Percentiles rank a stretch among this genome's conserved stretches.
Evolutionary conservation across 805 yeast genomes (phyloP).

Genomic region (Wickerhamiella bombiphila): DNA sequence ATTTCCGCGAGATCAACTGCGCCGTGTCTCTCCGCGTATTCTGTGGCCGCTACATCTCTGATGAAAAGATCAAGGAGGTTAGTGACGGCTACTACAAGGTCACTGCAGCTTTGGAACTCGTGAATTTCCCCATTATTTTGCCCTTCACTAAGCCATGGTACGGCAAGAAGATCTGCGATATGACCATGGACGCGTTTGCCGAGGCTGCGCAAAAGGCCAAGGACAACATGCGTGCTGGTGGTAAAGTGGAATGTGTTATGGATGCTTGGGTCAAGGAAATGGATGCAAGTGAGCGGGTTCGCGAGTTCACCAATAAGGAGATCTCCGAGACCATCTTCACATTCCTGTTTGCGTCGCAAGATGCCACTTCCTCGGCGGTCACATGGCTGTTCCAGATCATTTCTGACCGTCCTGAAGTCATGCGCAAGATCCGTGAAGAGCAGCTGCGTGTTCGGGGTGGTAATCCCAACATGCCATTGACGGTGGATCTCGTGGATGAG

Average conservation of each 20-base stretch:
- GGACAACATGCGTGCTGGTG: constrained; percentile 60
- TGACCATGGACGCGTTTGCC: constrained; percentile 85
- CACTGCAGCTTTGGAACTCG: constrained; percentile 93
- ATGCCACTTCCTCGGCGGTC: constrained; percentile 91
- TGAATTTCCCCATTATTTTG: constrained; percentile 90
- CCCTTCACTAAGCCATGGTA: constrained; percentile 98
- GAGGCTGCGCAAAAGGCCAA: constrained; percentile 81
- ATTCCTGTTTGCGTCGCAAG: constrained; percentile 93
- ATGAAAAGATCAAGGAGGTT: constrained; percentile 71
- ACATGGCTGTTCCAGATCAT: constrained; percentile 97
- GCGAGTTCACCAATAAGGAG: constrained; percentile 80
- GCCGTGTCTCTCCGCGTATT: constrained; percentile 86
- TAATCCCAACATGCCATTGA: constrained; percentile 48
- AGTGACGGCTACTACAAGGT: constrained; percentile 87
- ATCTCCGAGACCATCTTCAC: constrained; percentile 95
- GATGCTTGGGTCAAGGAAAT: constrained; percentile 88
- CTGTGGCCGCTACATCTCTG: constrained; percentile 90
- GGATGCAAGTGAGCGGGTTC: constrained; percentile 46
- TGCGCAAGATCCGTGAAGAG: constrained; percentile 76
- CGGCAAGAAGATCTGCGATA: constrained; percentile 84
- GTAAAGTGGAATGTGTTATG: constrained; percentile 74
- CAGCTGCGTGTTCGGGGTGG: constrained; percentile 71
- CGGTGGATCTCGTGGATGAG: constrained; percentile 60
- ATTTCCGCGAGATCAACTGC: constrained; percentile 90
- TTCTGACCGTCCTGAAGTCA: constrained; percentile 89